Conservation (phyloP, 2,329 filamentous ascomycete genomes). For the Colletotrichum ledebouriae region DNA sequence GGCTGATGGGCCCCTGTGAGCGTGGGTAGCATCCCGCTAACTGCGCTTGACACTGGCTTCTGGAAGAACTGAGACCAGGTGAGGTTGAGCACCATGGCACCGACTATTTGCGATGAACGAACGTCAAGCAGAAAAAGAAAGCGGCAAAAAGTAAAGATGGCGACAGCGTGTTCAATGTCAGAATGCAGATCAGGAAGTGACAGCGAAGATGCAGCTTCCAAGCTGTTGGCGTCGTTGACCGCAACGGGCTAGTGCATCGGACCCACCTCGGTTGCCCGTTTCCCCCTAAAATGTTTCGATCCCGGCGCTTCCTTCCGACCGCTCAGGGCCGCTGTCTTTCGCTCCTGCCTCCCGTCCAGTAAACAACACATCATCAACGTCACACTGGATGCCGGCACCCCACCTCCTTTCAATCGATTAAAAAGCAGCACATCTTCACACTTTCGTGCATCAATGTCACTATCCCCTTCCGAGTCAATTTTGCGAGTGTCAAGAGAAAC, state of each 20-base stretch:
- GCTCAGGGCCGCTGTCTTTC: background rate
- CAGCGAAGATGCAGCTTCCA: background rate
- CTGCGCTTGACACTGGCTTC: slow-evolving; percentile 3
- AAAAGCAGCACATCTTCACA: slow-evolving; percentile 5
- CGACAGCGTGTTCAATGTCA: background rate
- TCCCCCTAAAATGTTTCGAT: slow-evolving; percentile 1
- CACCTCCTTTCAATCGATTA: background rate
- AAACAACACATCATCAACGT: slow-evolving; percentile 6
- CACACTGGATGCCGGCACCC: background rate
- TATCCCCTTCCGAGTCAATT: slow-evolving; percentile 11
- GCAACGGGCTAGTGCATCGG: slow-evolving; percentile 7
- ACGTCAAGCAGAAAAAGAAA: too few species aligned
- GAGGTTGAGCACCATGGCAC: too few species aligned
- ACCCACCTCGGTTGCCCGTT: slow-evolving; percentile 8
- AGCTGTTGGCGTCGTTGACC: slow-evolving; percentile 2
- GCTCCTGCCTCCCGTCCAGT: background rate
- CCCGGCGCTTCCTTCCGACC: slow-evolving; percentile 6
- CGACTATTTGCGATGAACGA: too few species aligned
- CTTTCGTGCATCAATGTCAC: background rate
- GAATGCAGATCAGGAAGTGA: background rate
- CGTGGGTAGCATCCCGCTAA: slow-evolving; percentile 4
- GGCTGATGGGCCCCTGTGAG: background rate
- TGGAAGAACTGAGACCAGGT: background rate
- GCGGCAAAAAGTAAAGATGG: too few species aligned
- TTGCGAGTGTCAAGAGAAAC: too few species aligned